Evolutionary conservation across 2,329 filamentous ascomycete genomes (phyloP), one percentile per base, ranked within the genome.

Genomic region (Dactylonectria estremocensis): DNA sequence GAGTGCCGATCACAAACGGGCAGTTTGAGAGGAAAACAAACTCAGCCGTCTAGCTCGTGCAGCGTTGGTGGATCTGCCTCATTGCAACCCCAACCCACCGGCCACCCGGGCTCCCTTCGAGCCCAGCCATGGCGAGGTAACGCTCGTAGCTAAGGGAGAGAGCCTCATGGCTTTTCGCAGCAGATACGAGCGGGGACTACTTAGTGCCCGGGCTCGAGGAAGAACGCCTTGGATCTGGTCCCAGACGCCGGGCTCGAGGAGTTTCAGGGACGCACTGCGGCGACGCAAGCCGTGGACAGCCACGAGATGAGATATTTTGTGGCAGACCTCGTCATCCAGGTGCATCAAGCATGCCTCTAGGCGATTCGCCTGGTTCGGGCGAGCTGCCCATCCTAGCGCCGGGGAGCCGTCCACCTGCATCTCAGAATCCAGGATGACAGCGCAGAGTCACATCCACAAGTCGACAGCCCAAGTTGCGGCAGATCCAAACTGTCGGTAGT

Each of bases 11-110:
- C 50, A 18, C 31, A 35, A 13, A 13, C 50, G n/a, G 50, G 50
- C 50, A 40, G 60, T 52, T 46, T 43, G 50, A 24, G 18, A 55
- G 43, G 52, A 57, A 59, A 48, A n/a, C 35, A 66, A 54, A 50
- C 48, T 67, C 35, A 22, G 40, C 28, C 7, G 28, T 56, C 60
- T 59, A 28, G 50, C 46, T 43, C 43, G 40, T 43, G 22, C 45
- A 31, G 50, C 50, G 16, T 18, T 24, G 45, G 60, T 48, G 52
- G 24, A 28, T 28, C 24, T 50, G 52, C 60, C 18, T 40, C n/a
- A 28, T 64, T 70, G 72, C 53, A 73, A 75, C 72, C 72, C 71
- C 72, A 74, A 74, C 72, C 72, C 72, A 74, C 49, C 63, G 62
- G 58, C 35, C 69, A 62, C 53, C 61, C 52, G 45, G 55, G 20